phyloP scores from a whole-genome alignment of 1,284 basidiomycete genomes.

The Fomitopsis schrenkii region DNA sequence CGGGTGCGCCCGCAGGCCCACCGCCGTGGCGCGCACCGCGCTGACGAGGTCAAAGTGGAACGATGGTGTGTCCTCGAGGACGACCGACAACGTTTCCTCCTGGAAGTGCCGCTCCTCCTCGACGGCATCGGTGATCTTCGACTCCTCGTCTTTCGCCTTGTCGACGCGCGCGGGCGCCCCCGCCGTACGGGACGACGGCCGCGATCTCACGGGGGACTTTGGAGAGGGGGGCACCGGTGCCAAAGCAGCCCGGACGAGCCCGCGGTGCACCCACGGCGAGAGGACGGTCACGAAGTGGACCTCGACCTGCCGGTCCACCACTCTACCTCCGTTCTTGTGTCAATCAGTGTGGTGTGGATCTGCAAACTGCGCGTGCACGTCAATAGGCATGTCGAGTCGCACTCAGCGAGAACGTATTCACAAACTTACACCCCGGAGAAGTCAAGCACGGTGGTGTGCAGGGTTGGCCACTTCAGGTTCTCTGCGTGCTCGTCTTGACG shows the following conservation, averaged over 20 bases:
- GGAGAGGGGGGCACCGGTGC: constrained; percentile 47
- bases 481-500: constrained; percentile 42
- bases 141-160: constrained; percentile 23
- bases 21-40: constrained; percentile 72
- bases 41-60: constrained; percentile 83
- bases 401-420: not conserved
- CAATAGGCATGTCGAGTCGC: not conserved
- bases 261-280: constrained; percentile 92
- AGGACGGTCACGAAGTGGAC: constrained; percentile 89
- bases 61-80: constrained; percentile 67
- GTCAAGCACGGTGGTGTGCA: constrained; percentile 89
- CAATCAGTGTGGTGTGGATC: constrained; percentile 87
- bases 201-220: constrained; percentile 62
- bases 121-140: constrained; percentile 1
- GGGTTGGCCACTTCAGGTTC: constrained; percentile 60
- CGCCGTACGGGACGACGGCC: constrained; percentile 62
- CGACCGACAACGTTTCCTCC: constrained; percentile 34
- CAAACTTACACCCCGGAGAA: constrained; percentile 77
- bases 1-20: constrained; percentile 9
- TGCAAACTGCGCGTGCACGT: constrained; percentile 46
- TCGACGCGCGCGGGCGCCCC: constrained; percentile 22
- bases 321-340: constrained; percentile 84
- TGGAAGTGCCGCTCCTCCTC: constrained; percentile 10
- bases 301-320: constrained; percentile 82
- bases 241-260: constrained; percentile 85